phyloP scores from a whole-genome alignment of 257 asterid genomes.

The Capsicum pubescens region DNA sequence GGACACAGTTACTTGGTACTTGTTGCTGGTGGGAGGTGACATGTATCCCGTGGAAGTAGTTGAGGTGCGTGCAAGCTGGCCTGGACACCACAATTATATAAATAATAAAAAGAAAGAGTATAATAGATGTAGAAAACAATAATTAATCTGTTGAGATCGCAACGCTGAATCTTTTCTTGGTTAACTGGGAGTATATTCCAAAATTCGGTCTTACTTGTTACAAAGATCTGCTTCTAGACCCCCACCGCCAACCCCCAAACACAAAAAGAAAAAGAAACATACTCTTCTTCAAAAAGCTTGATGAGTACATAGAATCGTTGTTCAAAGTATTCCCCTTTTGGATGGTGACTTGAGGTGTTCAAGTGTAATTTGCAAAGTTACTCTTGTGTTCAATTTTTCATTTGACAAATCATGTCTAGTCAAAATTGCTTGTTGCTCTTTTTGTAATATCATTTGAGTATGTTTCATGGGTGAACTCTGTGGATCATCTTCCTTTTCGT shows the following conservation, averaged over 20 bases:
- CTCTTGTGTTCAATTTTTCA: not conserved
- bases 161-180: not conserved
- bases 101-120: not conserved
- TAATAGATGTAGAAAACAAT: not conserved
- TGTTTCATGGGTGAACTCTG: slow-evolving; percentile 2
- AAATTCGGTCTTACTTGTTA: not conserved
- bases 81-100: no score
- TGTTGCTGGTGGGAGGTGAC: no score
- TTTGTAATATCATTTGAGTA: not conserved
- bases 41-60: no score
- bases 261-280: not conserved
- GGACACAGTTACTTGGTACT: no score
- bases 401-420: not conserved
- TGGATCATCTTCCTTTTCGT: slow-evolving; percentile 9
- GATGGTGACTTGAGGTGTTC: not conserved
- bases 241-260: no score
- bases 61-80: no score
- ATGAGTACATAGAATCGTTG: not conserved
- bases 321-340: slow-evolving; percentile 10
- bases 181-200: not conserved
- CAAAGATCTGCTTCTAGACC: not conserved
- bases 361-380: not conserved
- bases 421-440: not conserved
- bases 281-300: not conserved
- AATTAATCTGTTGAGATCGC: not conserved